phyloP scores from a whole-genome alignment of 2,329 filamentous ascomycete species.

The Cercospora sp. region DNA sequence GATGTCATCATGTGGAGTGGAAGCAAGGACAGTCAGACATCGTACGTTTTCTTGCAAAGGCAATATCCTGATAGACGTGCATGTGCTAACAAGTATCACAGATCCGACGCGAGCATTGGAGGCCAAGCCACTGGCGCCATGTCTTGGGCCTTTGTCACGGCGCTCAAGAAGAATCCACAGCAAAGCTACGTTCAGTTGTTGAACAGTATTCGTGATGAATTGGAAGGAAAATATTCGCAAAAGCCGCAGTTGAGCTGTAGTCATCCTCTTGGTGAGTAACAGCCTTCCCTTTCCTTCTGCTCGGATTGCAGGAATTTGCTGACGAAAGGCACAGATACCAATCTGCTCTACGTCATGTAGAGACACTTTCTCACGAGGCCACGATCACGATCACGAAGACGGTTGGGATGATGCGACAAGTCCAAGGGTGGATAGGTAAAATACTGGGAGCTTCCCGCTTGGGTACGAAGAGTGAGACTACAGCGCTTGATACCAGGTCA shows the following conservation, averaged over 20 bases:
- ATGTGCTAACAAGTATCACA: constrained; percentile 43
- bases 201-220: constrained; percentile 90
- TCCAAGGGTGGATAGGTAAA: neutral
- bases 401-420: neutral
- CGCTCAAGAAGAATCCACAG: constrained; percentile 87
- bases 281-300: neutral
- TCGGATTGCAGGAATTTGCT: neutral
- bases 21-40: constrained; percentile 93
- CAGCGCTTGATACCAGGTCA: neutral
- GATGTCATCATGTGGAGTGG: constrained; percentile 99
- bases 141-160: constrained; percentile 94
- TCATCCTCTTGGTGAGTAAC: constrained; percentile 83
- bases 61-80: neutral
- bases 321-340: constrained; percentile 40
- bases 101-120: constrained; percentile 84
- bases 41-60: constrained; percentile 58
- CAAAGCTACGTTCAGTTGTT: constrained; percentile 95
- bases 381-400: constrained; percentile 11
- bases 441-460: neutral
- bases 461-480: neutral
- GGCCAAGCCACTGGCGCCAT: constrained; percentile 94
- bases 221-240: constrained; percentile 83
- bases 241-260: constrained; percentile 96
- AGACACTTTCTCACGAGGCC: neutral
- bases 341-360: constrained; percentile 50